These are phyloP conservation scores for Colletotrichum costaricense DNA, from an alignment of 2,329 filamentous ascomycete genomes.

Conservation along the genomic window DNA sequence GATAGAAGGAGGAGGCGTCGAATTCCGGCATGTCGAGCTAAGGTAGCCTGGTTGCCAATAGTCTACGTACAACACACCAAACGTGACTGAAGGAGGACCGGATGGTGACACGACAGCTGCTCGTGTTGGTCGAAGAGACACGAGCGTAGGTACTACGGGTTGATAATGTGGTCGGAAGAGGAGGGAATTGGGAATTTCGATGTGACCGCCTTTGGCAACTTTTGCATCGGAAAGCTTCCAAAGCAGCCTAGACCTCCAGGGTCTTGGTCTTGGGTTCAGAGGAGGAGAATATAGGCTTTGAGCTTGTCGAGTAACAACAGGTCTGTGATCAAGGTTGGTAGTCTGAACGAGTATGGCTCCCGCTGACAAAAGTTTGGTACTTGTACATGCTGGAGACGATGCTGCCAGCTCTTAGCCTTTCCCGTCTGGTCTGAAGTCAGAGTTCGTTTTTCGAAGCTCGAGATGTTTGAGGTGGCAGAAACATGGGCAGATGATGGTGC, in stretches of 20 bases:
- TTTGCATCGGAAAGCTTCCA: background rate
- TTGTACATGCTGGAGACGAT: background rate
- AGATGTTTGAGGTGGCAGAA: conserved; percentile 30
- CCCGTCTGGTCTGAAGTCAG: conserved; percentile 21
- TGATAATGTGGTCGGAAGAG: background rate
- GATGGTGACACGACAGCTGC: conserved; percentile 1
- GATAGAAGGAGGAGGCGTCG: background rate
- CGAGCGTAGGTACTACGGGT: background rate
- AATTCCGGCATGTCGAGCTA: conserved; percentile 6
- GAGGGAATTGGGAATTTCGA: background rate
- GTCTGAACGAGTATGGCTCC: background rate
- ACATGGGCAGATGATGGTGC: conserved; percentile 33
- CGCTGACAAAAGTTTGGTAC: conserved; percentile 14
- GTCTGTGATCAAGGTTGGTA: background rate
- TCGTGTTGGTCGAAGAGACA: background rate
- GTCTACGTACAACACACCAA: background rate
- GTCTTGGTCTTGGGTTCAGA: background rate
- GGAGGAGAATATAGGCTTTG: background rate
- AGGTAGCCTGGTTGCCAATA: background rate
- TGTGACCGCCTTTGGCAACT: background rate
- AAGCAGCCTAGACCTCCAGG: background rate
- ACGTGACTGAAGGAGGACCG: conserved; percentile 6
- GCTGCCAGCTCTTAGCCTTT: background rate
- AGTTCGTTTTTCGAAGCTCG: conserved; percentile 26
- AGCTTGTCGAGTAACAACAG: background rate